Evolutionary conservation across 495 filamentous ascomycete species (phyloP).

Genomic region (Xylaria curta): DNA sequence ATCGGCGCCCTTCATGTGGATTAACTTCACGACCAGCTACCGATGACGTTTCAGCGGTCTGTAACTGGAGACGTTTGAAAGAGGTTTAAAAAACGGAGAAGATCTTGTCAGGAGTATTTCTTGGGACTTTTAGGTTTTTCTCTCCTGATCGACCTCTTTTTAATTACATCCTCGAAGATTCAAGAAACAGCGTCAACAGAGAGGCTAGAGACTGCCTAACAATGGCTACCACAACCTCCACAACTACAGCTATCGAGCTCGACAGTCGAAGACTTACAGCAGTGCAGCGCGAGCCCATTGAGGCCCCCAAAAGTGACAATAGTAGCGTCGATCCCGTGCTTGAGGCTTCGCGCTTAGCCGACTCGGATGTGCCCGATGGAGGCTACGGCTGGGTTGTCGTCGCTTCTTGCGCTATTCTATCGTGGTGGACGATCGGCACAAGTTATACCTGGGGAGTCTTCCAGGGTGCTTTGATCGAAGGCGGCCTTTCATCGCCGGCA

Average conservation of each 20-base stretch:
- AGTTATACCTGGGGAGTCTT: conserved; percentile 65
- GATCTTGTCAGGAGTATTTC: neutral
- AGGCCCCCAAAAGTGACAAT: neutral
- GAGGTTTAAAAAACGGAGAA: neutral
- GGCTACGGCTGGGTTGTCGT: conserved; percentile 67
- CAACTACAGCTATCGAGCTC: conserved; percentile 15
- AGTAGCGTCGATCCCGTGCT: conserved; percentile 49
- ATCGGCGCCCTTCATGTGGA: conserved; percentile 17
- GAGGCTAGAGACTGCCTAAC: neutral
- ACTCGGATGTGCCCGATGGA: conserved; percentile 61
- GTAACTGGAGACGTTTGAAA: neutral
- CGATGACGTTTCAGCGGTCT: neutral
- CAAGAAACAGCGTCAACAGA: neutral
- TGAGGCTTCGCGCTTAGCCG: conserved; percentile 55
- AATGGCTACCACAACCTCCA: conserved; percentile 23
- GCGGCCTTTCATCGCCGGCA: conserved; percentile 52
- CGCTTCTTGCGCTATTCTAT: conserved; percentile 54
- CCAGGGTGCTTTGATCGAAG: conserved; percentile 59
- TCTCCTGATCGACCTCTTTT: neutral
- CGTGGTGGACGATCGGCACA: conserved; percentile 62
- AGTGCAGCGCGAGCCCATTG: conserved; percentile 18
- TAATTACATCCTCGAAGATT: neutral
- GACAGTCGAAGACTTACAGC: neutral
- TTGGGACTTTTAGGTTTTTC: neutral
- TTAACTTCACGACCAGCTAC: neutral